Evolutionary conservation across 73 alveolate species (phyloP), one percentile per base, ranked within the genome.

Genomic region (Tetrahymena borealis): DNA sequence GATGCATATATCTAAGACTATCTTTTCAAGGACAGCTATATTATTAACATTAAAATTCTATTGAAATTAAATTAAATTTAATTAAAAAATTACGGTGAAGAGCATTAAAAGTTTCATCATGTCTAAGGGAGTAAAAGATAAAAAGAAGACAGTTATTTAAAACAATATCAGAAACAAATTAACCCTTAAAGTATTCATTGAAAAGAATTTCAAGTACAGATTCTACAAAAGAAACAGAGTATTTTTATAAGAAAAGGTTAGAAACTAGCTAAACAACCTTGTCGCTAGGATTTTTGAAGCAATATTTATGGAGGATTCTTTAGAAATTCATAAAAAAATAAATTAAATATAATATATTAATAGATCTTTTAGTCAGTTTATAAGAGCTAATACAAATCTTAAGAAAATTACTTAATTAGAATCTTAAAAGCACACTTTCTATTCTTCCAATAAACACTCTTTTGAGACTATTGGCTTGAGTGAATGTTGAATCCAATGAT

Each of bases 1-100:
- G 91, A 97, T 79, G 24, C 94, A 40, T 32, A 93, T 94, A 85
- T 96, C 95, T 40, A 92, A 96, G n/a, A 97, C 60, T 13, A 97
- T 40, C 85, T 92, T 93, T 60, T 96, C 97, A 37, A 94, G 78
- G 90, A 60, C 85, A 60, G 85, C 85, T 60, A 20, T 60, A 42
- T 42, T 42, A 2, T 60, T n/a, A 11, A 60, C n/a, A 3, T 7
- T 24, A 20, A 60, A 20, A 7, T 15, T 60, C 8, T 42, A n/a
- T 42, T 42, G 16, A 4, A 15, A 12, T 15, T 4, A 11, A 40
- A 40, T 15, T 8, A 8, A 12, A 8, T 60, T 60, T 32, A 18
- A n/a, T 60, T 8, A 15, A n/a, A n/a, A n/a, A n/a, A n/a, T 60
- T 60, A 60, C 85, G 85, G 15, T 60, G 85, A 4, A 60, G 85